These are phyloP conservation scores for Wickerhamomyces hampshirensis DNA, from an alignment of 805 yeast species.

Conservation along the genomic window DNA sequence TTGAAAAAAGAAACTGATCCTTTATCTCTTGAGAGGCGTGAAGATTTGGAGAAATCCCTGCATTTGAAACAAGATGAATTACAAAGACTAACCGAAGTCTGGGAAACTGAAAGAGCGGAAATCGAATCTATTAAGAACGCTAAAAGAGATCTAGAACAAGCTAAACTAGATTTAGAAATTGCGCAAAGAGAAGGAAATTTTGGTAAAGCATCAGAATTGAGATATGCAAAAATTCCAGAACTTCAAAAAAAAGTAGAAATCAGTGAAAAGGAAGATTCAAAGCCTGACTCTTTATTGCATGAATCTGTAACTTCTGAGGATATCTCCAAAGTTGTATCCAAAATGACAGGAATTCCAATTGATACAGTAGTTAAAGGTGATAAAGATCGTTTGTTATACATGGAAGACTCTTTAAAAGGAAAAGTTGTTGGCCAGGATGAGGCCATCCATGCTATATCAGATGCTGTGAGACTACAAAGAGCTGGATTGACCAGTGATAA, in stretches of 20 bases:
- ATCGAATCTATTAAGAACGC: slow-evolving; percentile 76
- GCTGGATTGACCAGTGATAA: slow-evolving; percentile 94
- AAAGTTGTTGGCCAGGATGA: slow-evolving; percentile 95
- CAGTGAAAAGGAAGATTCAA: slow-evolving; percentile 30
- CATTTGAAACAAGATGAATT: slow-evolving; percentile 59
- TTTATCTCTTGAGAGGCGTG: slow-evolving; percentile 71
- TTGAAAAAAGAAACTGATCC: slow-evolving; percentile 89
- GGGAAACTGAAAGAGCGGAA: slow-evolving; percentile 80
- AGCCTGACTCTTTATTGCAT: slow-evolving; percentile 49
- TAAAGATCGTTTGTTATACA: slow-evolving; percentile 79
- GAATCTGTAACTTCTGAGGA: slow-evolving; percentile 94
- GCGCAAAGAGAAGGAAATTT: slow-evolving; percentile 83
- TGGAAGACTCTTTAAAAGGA: slow-evolving; percentile 74
- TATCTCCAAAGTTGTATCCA: slow-evolving; percentile 85
- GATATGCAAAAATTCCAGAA: slow-evolving; percentile 82
- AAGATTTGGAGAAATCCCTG: slow-evolving; percentile 66
- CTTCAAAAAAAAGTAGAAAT: slow-evolving; percentile 57
- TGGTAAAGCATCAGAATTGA: slow-evolving; percentile 83
- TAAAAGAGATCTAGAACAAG: slow-evolving; percentile 78
- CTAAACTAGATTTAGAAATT: slow-evolving; percentile 76
- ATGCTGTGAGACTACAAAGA: slow-evolving; percentile 92
- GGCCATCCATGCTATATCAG: slow-evolving; percentile 84
- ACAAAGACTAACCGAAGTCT: slow-evolving; percentile 65
- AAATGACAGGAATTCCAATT: slow-evolving; percentile 95
- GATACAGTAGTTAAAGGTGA: slow-evolving; percentile 90